A percentile compares a stretch with the other conserved stretches of the same genome.
These are phyloP conservation scores for Suhomyces kunorum DNA, from an alignment of 1,139 yeast genomes.

Conservation along the genomic window DNA sequence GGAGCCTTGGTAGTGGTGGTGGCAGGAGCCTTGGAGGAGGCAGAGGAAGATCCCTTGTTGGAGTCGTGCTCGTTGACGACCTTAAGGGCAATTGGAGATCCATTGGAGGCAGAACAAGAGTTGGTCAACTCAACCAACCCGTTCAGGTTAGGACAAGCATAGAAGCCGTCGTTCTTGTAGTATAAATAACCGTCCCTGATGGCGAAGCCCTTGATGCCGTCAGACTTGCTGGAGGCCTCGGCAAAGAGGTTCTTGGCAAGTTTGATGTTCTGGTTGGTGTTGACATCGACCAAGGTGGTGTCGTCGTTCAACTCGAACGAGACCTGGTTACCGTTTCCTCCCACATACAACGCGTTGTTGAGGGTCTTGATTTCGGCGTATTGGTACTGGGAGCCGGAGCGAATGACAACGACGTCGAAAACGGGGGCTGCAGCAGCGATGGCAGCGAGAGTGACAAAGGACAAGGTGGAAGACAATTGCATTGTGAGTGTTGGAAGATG, in stretches of 20 bases:
- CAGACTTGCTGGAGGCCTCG: slow-evolving; percentile 18
- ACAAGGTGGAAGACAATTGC: slow-evolving; percentile 20
- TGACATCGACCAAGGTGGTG: slow-evolving; percentile 24
- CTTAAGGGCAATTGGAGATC: slow-evolving; percentile 17
- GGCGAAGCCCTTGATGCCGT: slow-evolving; percentile 22
- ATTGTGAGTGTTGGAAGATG: slow-evolving; percentile 8
- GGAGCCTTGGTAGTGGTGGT: slow-evolving; percentile 4
- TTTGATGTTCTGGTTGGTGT: slow-evolving; percentile 19
- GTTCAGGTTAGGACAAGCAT: slow-evolving; percentile 24
- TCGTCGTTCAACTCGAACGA: slow-evolving; percentile 22
- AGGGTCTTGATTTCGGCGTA: slow-evolving; percentile 14
- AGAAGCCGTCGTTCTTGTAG: slow-evolving; percentile 18
- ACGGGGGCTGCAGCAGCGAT: slow-evolving; percentile 27
- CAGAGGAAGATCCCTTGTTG: not conserved
- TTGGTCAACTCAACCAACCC: slow-evolving; percentile 15
- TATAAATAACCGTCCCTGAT: slow-evolving; percentile 19
- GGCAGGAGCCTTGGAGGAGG: not conserved
- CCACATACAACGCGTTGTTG: slow-evolving; percentile 19
- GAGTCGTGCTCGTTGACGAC: slow-evolving; percentile 6
- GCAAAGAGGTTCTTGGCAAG: slow-evolving; percentile 19
- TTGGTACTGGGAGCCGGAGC: slow-evolving; percentile 30
- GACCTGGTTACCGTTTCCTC: slow-evolving; percentile 19
- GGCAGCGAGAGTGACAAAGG: slow-evolving; percentile 23
- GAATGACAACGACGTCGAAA: slow-evolving; percentile 23
- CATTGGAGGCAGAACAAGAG: slow-evolving; percentile 12